Conservation (phyloP, 1,139 yeast species). For the Suhomyces coccinellae region DNA sequence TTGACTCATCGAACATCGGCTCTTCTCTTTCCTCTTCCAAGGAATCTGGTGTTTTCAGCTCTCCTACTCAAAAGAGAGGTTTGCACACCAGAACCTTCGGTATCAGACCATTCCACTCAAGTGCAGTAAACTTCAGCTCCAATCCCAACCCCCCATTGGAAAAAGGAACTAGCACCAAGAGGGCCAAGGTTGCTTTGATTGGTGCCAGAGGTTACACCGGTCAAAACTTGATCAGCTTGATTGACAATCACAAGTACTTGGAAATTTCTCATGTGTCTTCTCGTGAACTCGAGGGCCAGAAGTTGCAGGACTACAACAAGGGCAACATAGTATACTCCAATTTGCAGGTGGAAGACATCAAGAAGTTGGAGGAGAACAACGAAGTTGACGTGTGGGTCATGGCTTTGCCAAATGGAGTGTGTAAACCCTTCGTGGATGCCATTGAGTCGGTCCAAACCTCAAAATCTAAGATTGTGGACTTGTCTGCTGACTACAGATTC, state of each 20-base stretch:
- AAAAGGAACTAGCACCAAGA: constrained; percentile 59
- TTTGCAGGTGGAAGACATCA: constrained; percentile 83
- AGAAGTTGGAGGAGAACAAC: constrained; percentile 67
- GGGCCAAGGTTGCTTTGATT: constrained; percentile 81
- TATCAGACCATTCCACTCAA: constrained; percentile 28
- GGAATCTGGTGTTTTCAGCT: constrained; percentile 44
- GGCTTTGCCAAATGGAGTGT: constrained; percentile 98
- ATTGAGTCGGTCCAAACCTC: constrained; percentile 65
- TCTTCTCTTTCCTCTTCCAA: constrained; percentile 40
- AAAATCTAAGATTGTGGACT: constrained; percentile 78
- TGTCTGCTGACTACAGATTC: constrained; percentile 95
- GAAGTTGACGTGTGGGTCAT: constrained; percentile 96
- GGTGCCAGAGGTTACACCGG: constrained; percentile 99
- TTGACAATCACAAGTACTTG: constrained; percentile 82
- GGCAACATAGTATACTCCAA: constrained; percentile 78
- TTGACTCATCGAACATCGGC: constrained; percentile 46
- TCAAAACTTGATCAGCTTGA: constrained; percentile 82
- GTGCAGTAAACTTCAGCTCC: constrained; percentile 25
- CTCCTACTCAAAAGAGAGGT: constrained; percentile 44
- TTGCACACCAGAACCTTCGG: constrained; percentile 29
- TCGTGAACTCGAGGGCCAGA: constrained; percentile 88
- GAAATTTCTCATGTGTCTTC: constrained; percentile 93
- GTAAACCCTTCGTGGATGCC: constrained; percentile 95
- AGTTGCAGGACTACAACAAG: constrained; percentile 84
- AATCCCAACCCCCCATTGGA: constrained; percentile 75